A percentile compares a stretch with the other conserved stretches of the same genome.
Evolutionary conservation across 305 asterid genomes (phyloP).

Genomic region (Fraxinus baroniana): DNA sequence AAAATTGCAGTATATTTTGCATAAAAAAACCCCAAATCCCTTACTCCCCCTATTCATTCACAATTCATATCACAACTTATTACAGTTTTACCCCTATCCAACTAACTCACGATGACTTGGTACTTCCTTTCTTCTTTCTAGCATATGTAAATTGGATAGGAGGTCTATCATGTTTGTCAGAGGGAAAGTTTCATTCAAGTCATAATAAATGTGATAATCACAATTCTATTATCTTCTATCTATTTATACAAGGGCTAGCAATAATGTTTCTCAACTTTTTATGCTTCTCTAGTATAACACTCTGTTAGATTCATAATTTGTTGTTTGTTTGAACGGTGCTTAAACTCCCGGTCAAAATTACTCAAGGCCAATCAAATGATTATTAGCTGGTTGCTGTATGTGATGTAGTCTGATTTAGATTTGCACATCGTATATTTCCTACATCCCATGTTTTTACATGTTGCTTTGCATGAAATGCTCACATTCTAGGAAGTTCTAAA

Average conservation of each 20-base stretch:
- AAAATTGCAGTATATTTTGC: too few species aligned
- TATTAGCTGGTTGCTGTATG: background rate
- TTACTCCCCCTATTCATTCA: too few species aligned
- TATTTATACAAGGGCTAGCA: background rate
- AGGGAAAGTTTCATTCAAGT: background rate
- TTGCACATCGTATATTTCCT: slow-evolving; percentile 14
- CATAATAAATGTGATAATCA: background rate
- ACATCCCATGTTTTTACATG: slow-evolving; percentile 17
- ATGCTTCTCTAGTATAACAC: background rate
- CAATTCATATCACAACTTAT: too few species aligned
- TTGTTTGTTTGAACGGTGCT: background rate
- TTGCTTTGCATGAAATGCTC: slow-evolving; percentile 29
- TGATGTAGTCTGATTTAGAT: slow-evolving; percentile 18
- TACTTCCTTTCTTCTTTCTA: too few species aligned
- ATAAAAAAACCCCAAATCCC: too few species aligned
- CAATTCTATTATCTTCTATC: background rate
- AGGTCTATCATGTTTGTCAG: background rate
- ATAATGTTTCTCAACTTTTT: background rate
- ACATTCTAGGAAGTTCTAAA: slow-evolving; percentile 83
- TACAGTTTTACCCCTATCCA: too few species aligned
- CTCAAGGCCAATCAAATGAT: slow-evolving; percentile 10
- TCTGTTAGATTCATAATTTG: background rate
- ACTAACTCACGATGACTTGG: too few species aligned
- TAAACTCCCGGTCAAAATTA: slow-evolving; percentile 2
- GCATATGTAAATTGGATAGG: too few species aligned